These are phyloP conservation scores for Onygenales sp. DNA, from an alignment of 2,329 filamentous ascomycete species.

Conservation along the genomic window DNA sequence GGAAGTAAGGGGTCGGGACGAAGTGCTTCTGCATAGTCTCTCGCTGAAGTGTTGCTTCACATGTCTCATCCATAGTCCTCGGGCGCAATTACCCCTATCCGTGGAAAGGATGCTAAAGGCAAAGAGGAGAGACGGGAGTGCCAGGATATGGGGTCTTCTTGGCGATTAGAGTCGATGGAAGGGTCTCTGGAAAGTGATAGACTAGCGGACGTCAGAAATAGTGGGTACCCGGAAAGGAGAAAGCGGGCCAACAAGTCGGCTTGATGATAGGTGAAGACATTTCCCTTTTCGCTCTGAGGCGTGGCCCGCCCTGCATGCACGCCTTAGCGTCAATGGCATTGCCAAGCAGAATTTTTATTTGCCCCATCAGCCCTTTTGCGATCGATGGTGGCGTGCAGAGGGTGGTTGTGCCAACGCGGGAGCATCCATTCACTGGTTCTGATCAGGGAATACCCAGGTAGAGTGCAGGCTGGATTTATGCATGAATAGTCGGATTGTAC, in stretches of 20 bases:
- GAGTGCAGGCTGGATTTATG: too few relatives aligned
- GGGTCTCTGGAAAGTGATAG: background rate
- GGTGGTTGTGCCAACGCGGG: background rate
- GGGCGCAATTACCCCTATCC: too few relatives aligned
- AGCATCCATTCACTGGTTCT: background rate
- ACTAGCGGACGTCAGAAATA: background rate
- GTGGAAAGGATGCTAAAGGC: too few relatives aligned
- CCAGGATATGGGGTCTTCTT: background rate
- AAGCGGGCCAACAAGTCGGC: background rate
- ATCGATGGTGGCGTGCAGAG: constrained; percentile 1
- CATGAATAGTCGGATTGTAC: too few relatives aligned
- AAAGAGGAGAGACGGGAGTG: too few relatives aligned
- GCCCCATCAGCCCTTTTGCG: background rate
- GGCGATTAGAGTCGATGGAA: background rate
- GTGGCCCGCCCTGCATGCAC: background rate
- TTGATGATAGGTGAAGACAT: background rate
- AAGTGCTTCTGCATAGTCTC: too few relatives aligned
- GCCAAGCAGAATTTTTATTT: background rate
- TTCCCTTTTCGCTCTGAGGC: background rate
- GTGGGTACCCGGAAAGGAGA: background rate
- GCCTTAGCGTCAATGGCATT: background rate
- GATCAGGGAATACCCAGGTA: background rate
- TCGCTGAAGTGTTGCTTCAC: too few relatives aligned
- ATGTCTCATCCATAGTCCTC: too few relatives aligned
- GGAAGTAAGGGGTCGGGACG: too few relatives aligned